A percentile compares a stretch with the other conserved stretches of the same genome.
Conservation (phyloP, 140 eudicot species). For the Cichorium intybus region DNA sequence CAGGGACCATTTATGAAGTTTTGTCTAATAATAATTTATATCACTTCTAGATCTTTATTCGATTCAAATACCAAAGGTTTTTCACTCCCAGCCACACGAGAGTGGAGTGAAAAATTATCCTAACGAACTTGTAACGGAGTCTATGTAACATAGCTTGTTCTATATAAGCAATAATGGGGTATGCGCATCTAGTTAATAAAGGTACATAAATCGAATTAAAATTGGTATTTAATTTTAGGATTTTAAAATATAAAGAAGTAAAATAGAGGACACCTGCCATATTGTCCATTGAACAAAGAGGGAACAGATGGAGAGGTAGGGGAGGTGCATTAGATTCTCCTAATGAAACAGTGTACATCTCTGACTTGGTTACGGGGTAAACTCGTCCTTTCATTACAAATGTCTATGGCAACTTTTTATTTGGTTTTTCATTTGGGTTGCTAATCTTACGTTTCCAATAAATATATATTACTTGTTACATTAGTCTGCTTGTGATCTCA, state of each 20-base stretch:
- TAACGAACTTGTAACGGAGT: too few species aligned
- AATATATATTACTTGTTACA: too few species aligned
- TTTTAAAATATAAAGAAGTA: background rate
- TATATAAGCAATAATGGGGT: too few species aligned
- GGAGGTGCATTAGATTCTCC: conserved; percentile 7
- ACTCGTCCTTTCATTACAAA: conserved; percentile 5
- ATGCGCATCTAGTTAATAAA: background rate
- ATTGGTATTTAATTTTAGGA: background rate
- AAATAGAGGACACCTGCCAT: conserved; percentile 14
- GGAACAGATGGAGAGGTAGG: conserved; percentile 1
- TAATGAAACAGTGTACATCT: background rate
- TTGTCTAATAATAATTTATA: too few species aligned
- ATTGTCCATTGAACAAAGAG: conserved; percentile 19
- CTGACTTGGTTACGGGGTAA: conserved; percentile 17
- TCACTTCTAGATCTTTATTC: too few species aligned
- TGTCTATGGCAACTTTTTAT: conserved; percentile 9
- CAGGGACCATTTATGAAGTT: too few species aligned
- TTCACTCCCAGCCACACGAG: too few species aligned
- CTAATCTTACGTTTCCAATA: background rate
- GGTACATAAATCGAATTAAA: background rate
- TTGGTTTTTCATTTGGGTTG: background rate
- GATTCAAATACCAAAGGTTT: too few species aligned
- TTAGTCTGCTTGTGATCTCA: background rate
- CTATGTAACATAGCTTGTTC: too few species aligned
- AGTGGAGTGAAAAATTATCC: too few species aligned